phyloP scores from a whole-genome alignment of 495 filamentous ascomycete genomes.

The Penicillium chermesinum region DNA sequence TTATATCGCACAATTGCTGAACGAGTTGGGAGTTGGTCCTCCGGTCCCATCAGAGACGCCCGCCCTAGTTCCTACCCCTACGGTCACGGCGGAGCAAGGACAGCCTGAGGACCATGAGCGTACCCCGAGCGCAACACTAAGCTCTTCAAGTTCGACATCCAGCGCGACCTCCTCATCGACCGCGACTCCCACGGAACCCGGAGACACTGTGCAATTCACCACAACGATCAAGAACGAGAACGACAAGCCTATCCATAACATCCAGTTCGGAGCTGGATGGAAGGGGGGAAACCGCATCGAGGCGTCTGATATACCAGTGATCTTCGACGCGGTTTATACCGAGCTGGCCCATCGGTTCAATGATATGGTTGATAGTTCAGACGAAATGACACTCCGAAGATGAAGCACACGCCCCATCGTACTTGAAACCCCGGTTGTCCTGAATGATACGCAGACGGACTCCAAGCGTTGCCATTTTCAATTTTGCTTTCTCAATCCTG shows the following conservation, averaged over 20 bases:
- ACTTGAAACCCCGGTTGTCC: too few relatives aligned
- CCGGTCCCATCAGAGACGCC: not conserved
- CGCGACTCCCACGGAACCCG: slow-evolving; percentile 6
- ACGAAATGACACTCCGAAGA: slow-evolving; percentile 19
- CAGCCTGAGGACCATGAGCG: not conserved
- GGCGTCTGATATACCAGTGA: slow-evolving; percentile 16
- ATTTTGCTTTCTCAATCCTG: too few relatives aligned
- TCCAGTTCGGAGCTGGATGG: slow-evolving; percentile 17
- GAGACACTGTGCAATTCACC: slow-evolving; percentile 3
- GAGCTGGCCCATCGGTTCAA: slow-evolving; percentile 18
- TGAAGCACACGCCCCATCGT: not conserved
- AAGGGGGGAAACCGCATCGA: slow-evolving; percentile 8
- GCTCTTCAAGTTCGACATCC: too few relatives aligned
- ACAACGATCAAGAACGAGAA: slow-evolving; percentile 11
- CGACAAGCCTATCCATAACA: slow-evolving; percentile 13
- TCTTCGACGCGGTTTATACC: slow-evolving; percentile 19
- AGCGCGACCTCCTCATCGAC: too few relatives aligned
- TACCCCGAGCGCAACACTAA: not conserved
- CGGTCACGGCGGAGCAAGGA: slow-evolving; percentile 2
- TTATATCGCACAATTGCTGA: slow-evolving; percentile 21
- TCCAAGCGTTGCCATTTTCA: too few relatives aligned
- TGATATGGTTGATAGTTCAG: slow-evolving; percentile 27
- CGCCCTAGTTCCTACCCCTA: not conserved
- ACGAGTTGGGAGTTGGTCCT: slow-evolving; percentile 15
- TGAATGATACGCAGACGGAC: too few relatives aligned